Conservation (phyloP, 2,329 filamentous ascomycete genomes). For the Fusarium sp. region DNA sequence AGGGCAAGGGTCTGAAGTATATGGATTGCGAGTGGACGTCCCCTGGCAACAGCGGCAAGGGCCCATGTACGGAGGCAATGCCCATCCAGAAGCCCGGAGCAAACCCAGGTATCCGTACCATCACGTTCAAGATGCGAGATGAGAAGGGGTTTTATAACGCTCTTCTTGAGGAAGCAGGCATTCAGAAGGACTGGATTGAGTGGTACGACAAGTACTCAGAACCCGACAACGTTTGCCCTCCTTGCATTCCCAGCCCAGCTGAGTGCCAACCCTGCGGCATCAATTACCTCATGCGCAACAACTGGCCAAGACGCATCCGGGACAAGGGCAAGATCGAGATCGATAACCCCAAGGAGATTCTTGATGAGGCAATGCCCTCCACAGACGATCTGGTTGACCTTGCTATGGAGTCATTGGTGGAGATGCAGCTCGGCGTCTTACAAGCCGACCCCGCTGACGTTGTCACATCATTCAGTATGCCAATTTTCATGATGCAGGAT, state of each 20-base stretch:
- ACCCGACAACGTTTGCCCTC: not conserved
- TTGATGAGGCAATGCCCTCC: constrained; percentile 9
- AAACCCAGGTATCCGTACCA: not conserved
- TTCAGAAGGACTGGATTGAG: constrained; percentile 16
- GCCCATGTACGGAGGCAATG: not conserved
- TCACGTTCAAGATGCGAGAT: not conserved
- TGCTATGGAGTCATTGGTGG: not conserved
- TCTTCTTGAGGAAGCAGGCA: not conserved
- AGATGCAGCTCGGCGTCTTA: not conserved
- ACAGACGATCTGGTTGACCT: not conserved
- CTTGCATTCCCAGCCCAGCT: no score
- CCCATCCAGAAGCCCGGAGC: not conserved
- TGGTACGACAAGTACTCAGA: not conserved
- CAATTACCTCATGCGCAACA: not conserved
- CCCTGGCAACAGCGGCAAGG: not conserved
- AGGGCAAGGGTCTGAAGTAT: not conserved
- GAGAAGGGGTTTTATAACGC: not conserved
- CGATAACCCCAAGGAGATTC: constrained; percentile 7
- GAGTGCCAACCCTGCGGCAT: not conserved
- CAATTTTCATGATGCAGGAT: constrained; percentile 35
- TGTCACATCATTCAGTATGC: constrained; percentile 3
- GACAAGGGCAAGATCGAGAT: constrained; percentile 22
- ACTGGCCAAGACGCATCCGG: not conserved
- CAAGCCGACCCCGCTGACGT: not conserved
- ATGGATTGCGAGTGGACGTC: not conserved